Evolutionary conservation across 1,284 basidiomycete genomes (phyloP).

Genomic region (Tranzscheliella williamsii): DNA sequence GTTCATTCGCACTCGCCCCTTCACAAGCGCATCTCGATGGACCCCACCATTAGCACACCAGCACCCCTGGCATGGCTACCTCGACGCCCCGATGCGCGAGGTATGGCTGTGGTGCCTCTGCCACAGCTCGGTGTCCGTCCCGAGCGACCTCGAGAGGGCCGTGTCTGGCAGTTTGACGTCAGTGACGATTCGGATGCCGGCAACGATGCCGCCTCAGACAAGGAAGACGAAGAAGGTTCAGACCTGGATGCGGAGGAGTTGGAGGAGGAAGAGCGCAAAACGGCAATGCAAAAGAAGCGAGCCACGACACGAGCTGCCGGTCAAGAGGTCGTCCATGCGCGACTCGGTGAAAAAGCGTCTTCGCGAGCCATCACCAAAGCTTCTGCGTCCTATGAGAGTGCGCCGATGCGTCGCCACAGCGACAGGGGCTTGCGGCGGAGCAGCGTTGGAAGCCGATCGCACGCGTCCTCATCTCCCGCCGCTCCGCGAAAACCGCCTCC

Average conservation of each 20-base stretch:
- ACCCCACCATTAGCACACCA: constrained; percentile 50
- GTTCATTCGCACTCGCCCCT: constrained; percentile 10
- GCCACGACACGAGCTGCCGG: constrained; percentile 56
- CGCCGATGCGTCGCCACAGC: not conserved
- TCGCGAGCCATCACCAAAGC: constrained; percentile 23
- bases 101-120: constrained; percentile 52
- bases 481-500: constrained; percentile 25
- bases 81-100: constrained; percentile 53
- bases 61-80: constrained; percentile 49
- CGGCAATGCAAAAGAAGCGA: constrained; percentile 52
- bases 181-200: constrained; percentile 23
- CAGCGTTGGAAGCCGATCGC: constrained; percentile 12
- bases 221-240: constrained; percentile 45
- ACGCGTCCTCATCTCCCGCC: constrained; percentile 7
- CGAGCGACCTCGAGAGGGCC: constrained; percentile 51
- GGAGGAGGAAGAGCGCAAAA: constrained; percentile 48
- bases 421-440: constrained; percentile 4
- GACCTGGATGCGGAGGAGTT: constrained; percentile 49
- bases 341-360: constrained; percentile 18
- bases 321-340: constrained; percentile 52
- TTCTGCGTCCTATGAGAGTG: not conserved
- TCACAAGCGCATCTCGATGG: constrained; percentile 22
- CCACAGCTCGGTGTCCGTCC: constrained; percentile 55
- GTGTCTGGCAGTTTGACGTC: constrained; percentile 50
- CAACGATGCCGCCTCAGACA: constrained; percentile 12